Evolutionary conservation across 2,329 filamentous ascomycete genomes (phyloP).

Genomic region (Basipetospora chlamydospora): DNA sequence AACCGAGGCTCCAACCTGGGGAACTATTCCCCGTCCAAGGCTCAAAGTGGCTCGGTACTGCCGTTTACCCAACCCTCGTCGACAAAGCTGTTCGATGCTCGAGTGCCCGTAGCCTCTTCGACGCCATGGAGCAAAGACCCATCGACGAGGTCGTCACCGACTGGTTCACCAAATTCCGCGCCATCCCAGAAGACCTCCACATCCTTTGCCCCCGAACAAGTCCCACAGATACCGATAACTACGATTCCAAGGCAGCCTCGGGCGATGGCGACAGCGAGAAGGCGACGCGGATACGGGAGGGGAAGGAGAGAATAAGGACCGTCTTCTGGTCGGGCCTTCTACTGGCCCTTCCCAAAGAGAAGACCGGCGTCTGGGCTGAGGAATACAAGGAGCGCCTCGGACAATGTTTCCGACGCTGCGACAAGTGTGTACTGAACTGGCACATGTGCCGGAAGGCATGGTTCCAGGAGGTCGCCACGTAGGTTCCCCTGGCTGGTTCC

Average conservation of each 20-base stretch:
- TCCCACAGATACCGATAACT: conserved; percentile 49
- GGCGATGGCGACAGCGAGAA: conserved; percentile 36
- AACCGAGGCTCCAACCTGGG: too few species aligned
- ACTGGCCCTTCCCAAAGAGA: conserved; percentile 49
- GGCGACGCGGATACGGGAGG: conserved; percentile 36
- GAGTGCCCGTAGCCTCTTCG: neutral
- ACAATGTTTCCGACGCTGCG: conserved; percentile 45
- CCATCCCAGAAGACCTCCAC: conserved; percentile 37
- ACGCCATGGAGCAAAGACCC: conserved; percentile 19
- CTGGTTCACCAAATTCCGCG: conserved; percentile 28
- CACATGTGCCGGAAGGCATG: conserved; percentile 53
- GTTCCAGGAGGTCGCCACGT: conserved; percentile 48
- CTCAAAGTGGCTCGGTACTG: too few species aligned
- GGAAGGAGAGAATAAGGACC: conserved; percentile 39
- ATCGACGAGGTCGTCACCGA: conserved; percentile 25
- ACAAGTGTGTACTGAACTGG: conserved; percentile 59
- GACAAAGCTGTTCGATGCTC: too few species aligned
- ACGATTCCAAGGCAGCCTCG: conserved; percentile 27
- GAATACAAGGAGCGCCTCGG: conserved; percentile 46
- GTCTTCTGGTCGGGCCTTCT: conserved; percentile 56
- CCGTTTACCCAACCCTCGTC: too few species aligned
- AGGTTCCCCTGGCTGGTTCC: conserved; percentile 14
- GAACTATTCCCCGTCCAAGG: too few species aligned
- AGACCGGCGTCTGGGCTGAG: conserved; percentile 42
- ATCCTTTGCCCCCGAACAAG: conserved; percentile 52